These are phyloP conservation scores for Blastobotrys buckinghamii DNA, from an alignment of 1,139 yeast genomes.

Conservation along the genomic window DNA sequence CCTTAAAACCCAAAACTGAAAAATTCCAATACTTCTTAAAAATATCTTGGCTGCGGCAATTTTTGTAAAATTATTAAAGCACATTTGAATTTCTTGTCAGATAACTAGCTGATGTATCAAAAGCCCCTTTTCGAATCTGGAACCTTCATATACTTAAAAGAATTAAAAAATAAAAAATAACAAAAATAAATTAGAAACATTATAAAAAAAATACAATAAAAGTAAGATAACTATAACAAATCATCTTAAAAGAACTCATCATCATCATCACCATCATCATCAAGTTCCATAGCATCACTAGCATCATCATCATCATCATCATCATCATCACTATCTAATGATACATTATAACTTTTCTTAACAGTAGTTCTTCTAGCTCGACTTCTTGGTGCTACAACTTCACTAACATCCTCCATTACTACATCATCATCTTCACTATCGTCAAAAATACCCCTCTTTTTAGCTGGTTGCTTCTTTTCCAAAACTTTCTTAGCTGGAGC, in stretches of 20 bases:
- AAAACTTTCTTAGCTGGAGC: background rate
- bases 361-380: slow-evolving; percentile 6
- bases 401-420: background rate
- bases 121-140: too few species aligned
- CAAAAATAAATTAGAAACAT: too few species aligned
- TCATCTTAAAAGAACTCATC: slow-evolving; percentile 8
- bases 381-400: slow-evolving; percentile 6
- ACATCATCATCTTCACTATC: slow-evolving; percentile 9
- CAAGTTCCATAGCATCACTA: slow-evolving; percentile 8
- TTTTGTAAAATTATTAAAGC: too few species aligned
- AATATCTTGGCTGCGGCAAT: too few species aligned
- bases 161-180: too few species aligned
- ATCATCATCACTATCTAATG: slow-evolving; percentile 13
- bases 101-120: too few species aligned
- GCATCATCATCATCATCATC: slow-evolving; percentile 12
- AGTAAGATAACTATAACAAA: too few species aligned
- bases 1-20: too few species aligned
- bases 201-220: too few species aligned
- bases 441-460: background rate
- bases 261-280: slow-evolving; percentile 1
- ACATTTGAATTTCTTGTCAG: too few species aligned
- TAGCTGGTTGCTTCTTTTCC: background rate
- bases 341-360: slow-evolving; percentile 4
- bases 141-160: too few species aligned
- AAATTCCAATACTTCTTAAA: too few species aligned